Conservation (phyloP, 257 asterid genomes). For the Verbascum thapsus region DNA sequence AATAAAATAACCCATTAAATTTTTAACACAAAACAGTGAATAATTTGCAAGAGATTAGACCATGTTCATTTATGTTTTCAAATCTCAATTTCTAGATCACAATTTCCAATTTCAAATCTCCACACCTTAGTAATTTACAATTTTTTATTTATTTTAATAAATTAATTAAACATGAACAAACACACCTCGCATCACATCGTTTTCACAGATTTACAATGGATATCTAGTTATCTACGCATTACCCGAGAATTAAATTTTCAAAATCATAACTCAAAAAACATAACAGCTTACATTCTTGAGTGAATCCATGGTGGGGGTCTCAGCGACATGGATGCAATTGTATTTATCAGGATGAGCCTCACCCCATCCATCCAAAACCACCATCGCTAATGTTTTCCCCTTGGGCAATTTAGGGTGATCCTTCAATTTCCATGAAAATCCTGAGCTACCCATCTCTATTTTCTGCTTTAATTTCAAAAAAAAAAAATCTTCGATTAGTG, state of each 20-base stretch:
- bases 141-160: too few species aligned
- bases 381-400: conserved; percentile 77
- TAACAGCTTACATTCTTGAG: conserved; percentile 61
- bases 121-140: too few species aligned
- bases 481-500: too few species aligned
- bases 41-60: neutral
- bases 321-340: conserved; percentile 90
- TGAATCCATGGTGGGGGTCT: conserved; percentile 97
- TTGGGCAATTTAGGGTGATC: conserved; percentile 90
- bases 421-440: conserved; percentile 78
- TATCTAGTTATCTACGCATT: too few species aligned
- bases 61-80: too few species aligned
- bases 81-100: too few species aligned
- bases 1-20: neutral
- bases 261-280: too few species aligned
- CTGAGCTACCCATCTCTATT: conserved; percentile 70
- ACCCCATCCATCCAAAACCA: conserved; percentile 99
- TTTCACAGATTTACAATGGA: too few species aligned
- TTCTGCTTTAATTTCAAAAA: neutral
- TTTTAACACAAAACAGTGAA: neutral
- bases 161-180: too few species aligned
- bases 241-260: too few species aligned
- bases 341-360: conserved; percentile 80
- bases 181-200: too few species aligned
- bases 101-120: too few species aligned